phyloP scores from a whole-genome alignment of 2,329 filamentous ascomycete species.

The Biscogniauxia mediterranea region DNA sequence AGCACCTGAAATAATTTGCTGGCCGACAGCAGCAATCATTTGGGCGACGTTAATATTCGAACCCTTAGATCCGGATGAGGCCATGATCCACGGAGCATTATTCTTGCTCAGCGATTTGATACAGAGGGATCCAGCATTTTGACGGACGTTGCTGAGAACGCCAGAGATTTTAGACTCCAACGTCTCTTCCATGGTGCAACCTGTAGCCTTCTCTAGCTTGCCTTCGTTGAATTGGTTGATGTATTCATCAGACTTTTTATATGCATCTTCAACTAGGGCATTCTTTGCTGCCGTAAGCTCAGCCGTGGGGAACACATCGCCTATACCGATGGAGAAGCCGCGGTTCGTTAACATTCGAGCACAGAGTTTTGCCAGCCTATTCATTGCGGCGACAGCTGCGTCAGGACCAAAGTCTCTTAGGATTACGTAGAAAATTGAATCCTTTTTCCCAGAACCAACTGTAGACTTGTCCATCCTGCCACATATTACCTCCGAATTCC shows the following conservation, averaged over 20 bases:
- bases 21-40: slow-evolving; percentile 96
- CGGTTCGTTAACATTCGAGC: slow-evolving; percentile 84
- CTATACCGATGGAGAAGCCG: slow-evolving; percentile 94
- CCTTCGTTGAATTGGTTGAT: slow-evolving; percentile 79
- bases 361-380: slow-evolving; percentile 84
- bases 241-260: slow-evolving; percentile 76
- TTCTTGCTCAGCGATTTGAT: slow-evolving; percentile 85
- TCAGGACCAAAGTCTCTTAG: slow-evolving; percentile 92
- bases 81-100: slow-evolving; percentile 95
- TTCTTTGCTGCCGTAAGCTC: slow-evolving; percentile 71
- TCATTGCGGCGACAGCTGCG: slow-evolving; percentile 88
- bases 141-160: slow-evolving; percentile 87
- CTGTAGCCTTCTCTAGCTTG: slow-evolving; percentile 79
- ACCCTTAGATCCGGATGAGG: slow-evolving; percentile 93
- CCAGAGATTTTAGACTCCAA: slow-evolving; percentile 89
- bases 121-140: slow-evolving; percentile 87
- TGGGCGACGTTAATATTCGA: slow-evolving; percentile 98
- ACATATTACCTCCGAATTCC: slow-evolving; percentile 97
- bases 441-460: slow-evolving; percentile 95
- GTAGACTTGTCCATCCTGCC: slow-evolving; percentile 97
- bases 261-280: slow-evolving; percentile 72
- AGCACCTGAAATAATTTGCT: slow-evolving; percentile 93
- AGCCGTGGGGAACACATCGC: slow-evolving; percentile 83
- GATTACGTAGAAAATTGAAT: slow-evolving; percentile 96
- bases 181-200: slow-evolving; percentile 88